These are phyloP conservation scores for Mycocalia duriaeana DNA, from an alignment of 1,284 basidiomycete species.

Conservation along the genomic window DNA sequence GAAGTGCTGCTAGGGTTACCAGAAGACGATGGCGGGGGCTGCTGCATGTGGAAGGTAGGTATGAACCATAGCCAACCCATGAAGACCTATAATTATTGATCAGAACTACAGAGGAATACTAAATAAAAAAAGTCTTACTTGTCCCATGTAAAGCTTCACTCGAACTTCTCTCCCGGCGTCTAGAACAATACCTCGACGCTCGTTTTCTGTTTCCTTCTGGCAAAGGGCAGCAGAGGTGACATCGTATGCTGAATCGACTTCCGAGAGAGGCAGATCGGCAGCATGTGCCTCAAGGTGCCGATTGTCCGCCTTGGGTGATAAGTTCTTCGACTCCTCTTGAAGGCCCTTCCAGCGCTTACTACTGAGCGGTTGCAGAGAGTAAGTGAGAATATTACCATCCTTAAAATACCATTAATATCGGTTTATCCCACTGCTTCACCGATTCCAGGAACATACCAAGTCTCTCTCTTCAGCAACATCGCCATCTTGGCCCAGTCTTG, in stretches of 20 bases:
- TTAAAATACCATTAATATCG: conserved; percentile 14
- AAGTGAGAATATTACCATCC: conserved; percentile 37
- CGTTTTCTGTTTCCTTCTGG: conserved; percentile 17
- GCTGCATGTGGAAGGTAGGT: conserved; percentile 73
- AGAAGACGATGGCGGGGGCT: conserved; percentile 30
- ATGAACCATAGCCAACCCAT: conserved; percentile 84
- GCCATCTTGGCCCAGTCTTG: conserved; percentile 46
- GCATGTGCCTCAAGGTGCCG: conserved; percentile 13
- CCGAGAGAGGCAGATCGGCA: conserved; percentile 30
- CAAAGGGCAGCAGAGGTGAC: conserved; percentile 15
- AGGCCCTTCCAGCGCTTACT: conserved; percentile 40
- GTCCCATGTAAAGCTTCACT: conserved; percentile 74
- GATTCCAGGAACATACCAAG: no score
- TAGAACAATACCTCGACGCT: conserved; percentile 47
- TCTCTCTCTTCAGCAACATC: conserved; percentile 12
- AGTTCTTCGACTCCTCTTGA: conserved; percentile 27
- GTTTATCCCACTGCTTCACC: no score
- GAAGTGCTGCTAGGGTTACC: conserved; percentile 20
- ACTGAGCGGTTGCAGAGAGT: conserved; percentile 40
- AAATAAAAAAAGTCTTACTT: conserved; percentile 35
- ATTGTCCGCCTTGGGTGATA: conserved; percentile 10
- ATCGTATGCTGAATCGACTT: conserved; percentile 40
- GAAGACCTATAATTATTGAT: conserved; percentile 57
- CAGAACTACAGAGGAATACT: not conserved
- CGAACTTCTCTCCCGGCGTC: conserved; percentile 70